A percentile compares a stretch with the other conserved stretches of the same genome.
Evolutionary conservation across 371 early-diverging fungal genomes (phyloP).

Genomic region (Mucor mucedo): DNA sequence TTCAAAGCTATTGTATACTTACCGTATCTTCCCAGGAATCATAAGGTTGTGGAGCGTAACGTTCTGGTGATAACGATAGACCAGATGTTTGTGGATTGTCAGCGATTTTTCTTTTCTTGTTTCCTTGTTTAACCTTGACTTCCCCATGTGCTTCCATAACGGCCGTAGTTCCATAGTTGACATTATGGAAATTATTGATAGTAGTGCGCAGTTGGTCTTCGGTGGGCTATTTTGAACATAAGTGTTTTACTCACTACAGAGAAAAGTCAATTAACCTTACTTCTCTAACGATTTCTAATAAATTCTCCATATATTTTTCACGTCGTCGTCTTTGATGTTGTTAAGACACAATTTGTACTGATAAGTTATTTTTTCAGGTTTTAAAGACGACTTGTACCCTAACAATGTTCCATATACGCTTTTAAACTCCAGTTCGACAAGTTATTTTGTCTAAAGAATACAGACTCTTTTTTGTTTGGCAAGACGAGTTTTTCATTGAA

Average conservation of each 20-base stretch:
- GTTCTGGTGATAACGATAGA: constrained; percentile 19
- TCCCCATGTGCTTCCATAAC: constrained; percentile 17
- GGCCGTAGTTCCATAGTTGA: constrained; percentile 19
- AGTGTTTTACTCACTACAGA: constrained; percentile 20
- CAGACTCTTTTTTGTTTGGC: constrained; percentile 21
- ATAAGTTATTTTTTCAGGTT: constrained; percentile 15
- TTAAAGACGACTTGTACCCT: constrained; percentile 20
- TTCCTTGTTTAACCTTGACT: constrained; percentile 18
- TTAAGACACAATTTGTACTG: constrained; percentile 21
- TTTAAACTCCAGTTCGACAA: constrained; percentile 21
- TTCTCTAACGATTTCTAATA: constrained; percentile 13
- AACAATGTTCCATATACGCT: constrained; percentile 19
- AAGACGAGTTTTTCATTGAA: constrained; percentile 13
- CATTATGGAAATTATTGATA: constrained; percentile 21
- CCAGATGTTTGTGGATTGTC: constrained; percentile 18
- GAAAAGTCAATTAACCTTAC: too few relatives aligned
- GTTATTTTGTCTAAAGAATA: constrained; percentile 19
- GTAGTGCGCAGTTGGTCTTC: constrained; percentile 13
- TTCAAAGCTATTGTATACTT: constrained; percentile 21
- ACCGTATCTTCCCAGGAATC: constrained; percentile 19
- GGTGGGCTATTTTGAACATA: constrained; percentile 22
- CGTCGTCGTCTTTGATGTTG: constrained; percentile 21
- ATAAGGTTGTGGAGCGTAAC: constrained; percentile 11
- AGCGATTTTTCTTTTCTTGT: constrained; percentile 21
- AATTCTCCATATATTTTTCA: constrained; percentile 19